Evolutionary conservation across 495 filamentous ascomycete species (phyloP).

Genomic region (Hyaloscypha bicolor): DNA sequence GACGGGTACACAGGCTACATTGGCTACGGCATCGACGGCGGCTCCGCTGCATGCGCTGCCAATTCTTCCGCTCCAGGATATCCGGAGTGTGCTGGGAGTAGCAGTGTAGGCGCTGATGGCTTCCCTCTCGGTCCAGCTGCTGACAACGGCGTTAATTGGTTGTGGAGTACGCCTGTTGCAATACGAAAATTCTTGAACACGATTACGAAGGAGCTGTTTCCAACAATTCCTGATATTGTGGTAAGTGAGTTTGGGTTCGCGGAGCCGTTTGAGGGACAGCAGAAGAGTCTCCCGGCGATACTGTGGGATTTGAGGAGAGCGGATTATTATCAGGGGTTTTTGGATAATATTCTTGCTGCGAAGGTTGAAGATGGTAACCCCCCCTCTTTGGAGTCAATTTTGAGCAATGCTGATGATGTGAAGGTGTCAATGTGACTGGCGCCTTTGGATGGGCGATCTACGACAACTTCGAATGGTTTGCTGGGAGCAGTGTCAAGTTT

Average conservation of each 20-base stretch:
- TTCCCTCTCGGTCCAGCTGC: slow-evolving; percentile 44
- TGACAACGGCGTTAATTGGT: slow-evolving; percentile 43
- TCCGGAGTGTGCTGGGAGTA: slow-evolving; percentile 40
- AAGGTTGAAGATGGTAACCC: slow-evolving; percentile 35
- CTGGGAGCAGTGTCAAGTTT: slow-evolving; percentile 39
- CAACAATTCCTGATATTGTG: slow-evolving; percentile 41
- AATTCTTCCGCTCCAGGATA: slow-evolving; percentile 42
- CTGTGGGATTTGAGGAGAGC: slow-evolving; percentile 42
- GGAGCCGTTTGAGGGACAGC: slow-evolving; percentile 45
- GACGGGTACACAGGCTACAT: slow-evolving; percentile 41
- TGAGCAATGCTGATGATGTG: not conserved
- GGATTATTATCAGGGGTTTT: slow-evolving; percentile 44
- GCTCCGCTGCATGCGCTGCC: slow-evolving; percentile 39
- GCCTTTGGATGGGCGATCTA: slow-evolving; percentile 46
- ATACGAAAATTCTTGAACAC: slow-evolving; percentile 44
- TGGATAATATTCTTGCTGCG: slow-evolving; percentile 43
- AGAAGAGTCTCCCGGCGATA: slow-evolving; percentile 35
- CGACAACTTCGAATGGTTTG: slow-evolving; percentile 48
- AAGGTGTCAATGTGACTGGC: slow-evolving; percentile 43
- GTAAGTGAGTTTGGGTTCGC: slow-evolving; percentile 50
- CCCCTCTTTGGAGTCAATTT: not conserved
- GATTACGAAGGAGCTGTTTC: slow-evolving; percentile 48
- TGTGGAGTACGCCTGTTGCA: slow-evolving; percentile 42
- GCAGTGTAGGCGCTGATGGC: slow-evolving; percentile 32
- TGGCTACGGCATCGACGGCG: slow-evolving; percentile 29